Base-by-base conservation (phyloP, 1,284 basidiomycete genomes). In the Naganishia albida region DNA sequence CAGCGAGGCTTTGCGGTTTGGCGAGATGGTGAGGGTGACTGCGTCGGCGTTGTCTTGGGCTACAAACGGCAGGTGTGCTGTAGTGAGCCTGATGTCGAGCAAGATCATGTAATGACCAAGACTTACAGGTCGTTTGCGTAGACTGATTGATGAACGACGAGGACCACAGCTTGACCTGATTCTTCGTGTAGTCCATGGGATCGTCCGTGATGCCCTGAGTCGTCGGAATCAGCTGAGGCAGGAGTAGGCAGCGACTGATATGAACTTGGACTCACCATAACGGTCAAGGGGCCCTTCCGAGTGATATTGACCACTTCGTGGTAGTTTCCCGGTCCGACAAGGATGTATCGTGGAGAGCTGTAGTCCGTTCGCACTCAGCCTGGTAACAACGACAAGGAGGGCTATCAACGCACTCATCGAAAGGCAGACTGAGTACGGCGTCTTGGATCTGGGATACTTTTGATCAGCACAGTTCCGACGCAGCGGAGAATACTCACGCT, bases 291-390 rank as follows among this genome's bases (percentile, higher is more conserved):
- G 0, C 76, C 84, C 57, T 74, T 75, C 39, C 85, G 78, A 1
- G 85, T 83, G 18, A 88, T 77, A 56, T 85, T 86, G 3, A 88
- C 72, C 0, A 80, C 82, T 73, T 87, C 87, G 50, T 82, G 82
- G 69, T 88, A 88, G 57, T 83, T 78, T n/a, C 87, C 87, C 59
- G 79, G 78, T 2, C 81, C 85, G 46, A 88, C 80, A n/a, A 88
- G 81, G 48, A 88, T 85, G 13, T 49, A 26, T 28, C 67, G 63
- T 16, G 55, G 60, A 18, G 70, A 69, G 52, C 69, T 70, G 23
- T 26, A 16, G 44, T 13, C 8, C 2, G 6, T 4, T 34, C 34
- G 10, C 34, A 10, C 6, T 34, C 34, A 34, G 34, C 10, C 6
- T 10, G 34, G 34, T 10, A 34, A 4, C 10, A 34, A 34, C 34